Evolutionary conservation across 2,329 filamentous ascomycete genomes (phyloP).

Genomic region (Diaporthe aspalathi): DNA sequence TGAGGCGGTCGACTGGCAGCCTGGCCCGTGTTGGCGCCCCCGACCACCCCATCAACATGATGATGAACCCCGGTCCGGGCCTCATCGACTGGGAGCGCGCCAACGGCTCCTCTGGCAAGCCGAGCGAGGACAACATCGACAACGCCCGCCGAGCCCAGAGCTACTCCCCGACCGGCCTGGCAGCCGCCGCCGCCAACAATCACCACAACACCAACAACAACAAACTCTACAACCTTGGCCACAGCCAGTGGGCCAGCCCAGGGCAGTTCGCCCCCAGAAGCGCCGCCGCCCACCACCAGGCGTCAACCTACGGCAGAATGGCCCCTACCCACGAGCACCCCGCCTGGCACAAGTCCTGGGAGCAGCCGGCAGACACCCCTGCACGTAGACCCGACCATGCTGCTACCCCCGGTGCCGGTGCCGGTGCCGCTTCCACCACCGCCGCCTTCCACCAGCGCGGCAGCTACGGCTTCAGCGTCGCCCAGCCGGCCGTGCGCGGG

Average conservation of each 20-base stretch:
- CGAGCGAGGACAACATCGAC: background rate
- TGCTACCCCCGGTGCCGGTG: too few relatives aligned
- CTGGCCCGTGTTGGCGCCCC: background rate
- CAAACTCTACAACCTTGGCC: background rate
- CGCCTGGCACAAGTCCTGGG: constrained; percentile 9
- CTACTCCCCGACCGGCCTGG: background rate
- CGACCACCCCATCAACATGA: background rate
- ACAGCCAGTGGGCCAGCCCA: background rate
- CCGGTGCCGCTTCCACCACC: too few relatives aligned
- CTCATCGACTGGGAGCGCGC: constrained; percentile 30
- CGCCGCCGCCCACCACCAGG: too few relatives aligned
- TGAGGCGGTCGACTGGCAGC: background rate
- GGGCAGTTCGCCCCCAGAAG: too few relatives aligned
- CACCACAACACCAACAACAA: background rate
- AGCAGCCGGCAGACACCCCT: background rate
- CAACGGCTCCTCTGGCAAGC: background rate
- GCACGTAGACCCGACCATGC: too few relatives aligned
- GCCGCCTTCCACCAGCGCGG: background rate
- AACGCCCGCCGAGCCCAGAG: background rate
- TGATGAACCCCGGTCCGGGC: background rate
- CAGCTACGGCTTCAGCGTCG: constrained; percentile 15
- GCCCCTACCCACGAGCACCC: too few relatives aligned
- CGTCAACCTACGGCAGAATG: too few relatives aligned
- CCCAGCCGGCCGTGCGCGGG: background rate
- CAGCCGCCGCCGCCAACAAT: too few relatives aligned